Base-by-base conservation (phyloP, 345 rosid species). In the Camelina laxa region DNA sequence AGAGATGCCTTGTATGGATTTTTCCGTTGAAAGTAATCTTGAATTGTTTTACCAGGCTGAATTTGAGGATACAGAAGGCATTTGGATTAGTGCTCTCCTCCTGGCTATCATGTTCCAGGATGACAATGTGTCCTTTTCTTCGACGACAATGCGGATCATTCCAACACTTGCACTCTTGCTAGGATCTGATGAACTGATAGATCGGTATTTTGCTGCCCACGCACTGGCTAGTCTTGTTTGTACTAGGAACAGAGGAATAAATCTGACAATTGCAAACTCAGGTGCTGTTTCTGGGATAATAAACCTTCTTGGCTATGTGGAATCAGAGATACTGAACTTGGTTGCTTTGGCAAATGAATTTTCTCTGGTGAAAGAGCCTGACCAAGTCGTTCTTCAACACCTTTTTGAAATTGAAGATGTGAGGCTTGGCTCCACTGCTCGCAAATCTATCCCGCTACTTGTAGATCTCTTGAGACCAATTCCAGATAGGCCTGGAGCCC, bases 401-500 rank as follows among this genome's bases (percentile, higher is more conserved):
- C 91, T 93, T 70, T 91, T 93, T 68, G 86, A 85, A 69, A 82
- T 89, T 59, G 97, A 91, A 80, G 97, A 89, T 79, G 84, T 93
- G 44, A 85, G 87, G 77, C 68, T 81, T 80, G 97, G 96, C 51
- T 85, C 92, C 76, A 70, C 85, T 48, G 85, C 98, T 36, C 87
- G 88, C 4, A 89, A 88, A 80, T 83, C 93, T 74, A 88, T 93
- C 78, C 97, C 98, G 54, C 77, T 88, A 63, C 80, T 93, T 75
- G 98, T 93, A 70, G 98, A 93, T 84, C 88, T 89, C 67, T 75
- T 93, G 82, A 87, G 85, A 82, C 98, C 98, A 12, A 85, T 91
- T 69, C 92, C 97, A 63, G 96, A 91, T 67, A 85, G 96, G 81
- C 96, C 91, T 1, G 87, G 85, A 73, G 98, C 96, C 80, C 97